Evolutionary conservation across 2,329 filamentous ascomycete species (phyloP), one percentile per base, ranked within the genome.

Genomic region (Sporothrix phasma): DNA sequence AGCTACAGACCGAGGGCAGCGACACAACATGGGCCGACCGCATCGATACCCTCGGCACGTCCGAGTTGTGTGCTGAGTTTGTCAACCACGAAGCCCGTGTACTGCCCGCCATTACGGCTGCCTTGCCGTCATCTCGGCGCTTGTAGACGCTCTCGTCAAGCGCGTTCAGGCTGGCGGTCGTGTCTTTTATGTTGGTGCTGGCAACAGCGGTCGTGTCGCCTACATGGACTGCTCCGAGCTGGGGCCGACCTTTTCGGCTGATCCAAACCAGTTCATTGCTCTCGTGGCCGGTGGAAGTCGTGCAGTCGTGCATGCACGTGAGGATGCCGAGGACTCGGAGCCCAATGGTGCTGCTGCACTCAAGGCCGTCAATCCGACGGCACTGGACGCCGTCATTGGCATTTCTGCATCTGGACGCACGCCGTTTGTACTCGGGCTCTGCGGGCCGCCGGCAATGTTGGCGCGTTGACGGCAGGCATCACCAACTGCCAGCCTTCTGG

Each of bases 341-440:
- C 26, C 29, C n/a, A 49, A 60, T 26, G 64, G 61, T 6, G 43
- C 41, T 5, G 54, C 47, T 10, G 62, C 61, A 0, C 62, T 64
- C 26, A 8, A 17, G 47, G 61, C 47, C 8, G 15, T 61, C 34
- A 31, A 61, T 8, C 64, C 58, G 2, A 58, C 41, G 2, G 13
- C 61, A 1, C 47, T 72, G 1, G 76, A 78, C 67, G 74, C 72
- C 8, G 63, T 78, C 22, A 73, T 78, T 24, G 76, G 76, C 6
- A 77, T 79, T 51, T 75, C 77, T 5, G 75, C 76, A 3, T 78
- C 76, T 0, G 76, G 76, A 2, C 71, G 77, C 7, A 78, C 77
- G 0, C 77, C 76, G 0, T 78, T 76, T 66, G 76, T 78, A 1
- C 68, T 78, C 1, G 74, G 74, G 73, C 73, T 24, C 68, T 77